Conservation (phyloP, 1,284 basidiomycete species). For the Cutaneotrichosporon sp. region DNA sequence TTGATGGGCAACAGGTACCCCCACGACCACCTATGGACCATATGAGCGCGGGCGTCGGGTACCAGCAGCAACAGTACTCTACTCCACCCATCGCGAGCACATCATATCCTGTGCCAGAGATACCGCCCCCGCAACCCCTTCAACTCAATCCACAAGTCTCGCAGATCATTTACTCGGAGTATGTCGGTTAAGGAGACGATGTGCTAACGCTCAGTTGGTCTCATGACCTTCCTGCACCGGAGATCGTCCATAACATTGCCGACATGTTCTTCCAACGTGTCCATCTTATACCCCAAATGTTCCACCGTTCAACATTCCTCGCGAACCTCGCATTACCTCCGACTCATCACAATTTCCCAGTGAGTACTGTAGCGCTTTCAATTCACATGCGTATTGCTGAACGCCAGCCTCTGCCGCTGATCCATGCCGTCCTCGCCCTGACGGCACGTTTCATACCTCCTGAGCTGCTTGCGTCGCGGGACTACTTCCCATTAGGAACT, state of each 20-base stretch:
- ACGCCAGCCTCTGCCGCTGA: constrained; percentile 16
- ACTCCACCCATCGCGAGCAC: not conserved
- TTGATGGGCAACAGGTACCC: not conserved
- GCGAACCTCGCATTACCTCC: constrained; percentile 32
- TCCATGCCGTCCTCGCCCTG: constrained; percentile 39
- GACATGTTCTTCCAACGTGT: constrained; percentile 41
- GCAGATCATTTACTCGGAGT: constrained; percentile 31
- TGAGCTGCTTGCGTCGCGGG: constrained; percentile 23
- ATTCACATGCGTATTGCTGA: not conserved
- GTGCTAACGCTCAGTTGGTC: no score
- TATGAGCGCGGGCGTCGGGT: not conserved
- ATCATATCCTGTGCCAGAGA: no score
- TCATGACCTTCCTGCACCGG: constrained; percentile 29
- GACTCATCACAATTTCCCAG: constrained; percentile 33
- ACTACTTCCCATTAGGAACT: constrained; percentile 39
- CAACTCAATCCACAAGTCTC: not conserved
- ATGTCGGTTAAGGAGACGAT: no score
- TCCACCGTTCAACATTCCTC: constrained; percentile 30
- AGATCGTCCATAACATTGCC: constrained; percentile 34
- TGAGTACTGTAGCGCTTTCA: constrained; percentile 18
- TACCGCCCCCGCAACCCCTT: no score
- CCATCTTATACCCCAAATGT: constrained; percentile 33
- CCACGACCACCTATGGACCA: not conserved
- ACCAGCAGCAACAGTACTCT: not conserved
- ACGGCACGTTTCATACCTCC: constrained; percentile 33